Evolutionary conservation across 495 filamentous ascomycete species (phyloP).

Genomic region (Lasiosphaeria hispida): DNA sequence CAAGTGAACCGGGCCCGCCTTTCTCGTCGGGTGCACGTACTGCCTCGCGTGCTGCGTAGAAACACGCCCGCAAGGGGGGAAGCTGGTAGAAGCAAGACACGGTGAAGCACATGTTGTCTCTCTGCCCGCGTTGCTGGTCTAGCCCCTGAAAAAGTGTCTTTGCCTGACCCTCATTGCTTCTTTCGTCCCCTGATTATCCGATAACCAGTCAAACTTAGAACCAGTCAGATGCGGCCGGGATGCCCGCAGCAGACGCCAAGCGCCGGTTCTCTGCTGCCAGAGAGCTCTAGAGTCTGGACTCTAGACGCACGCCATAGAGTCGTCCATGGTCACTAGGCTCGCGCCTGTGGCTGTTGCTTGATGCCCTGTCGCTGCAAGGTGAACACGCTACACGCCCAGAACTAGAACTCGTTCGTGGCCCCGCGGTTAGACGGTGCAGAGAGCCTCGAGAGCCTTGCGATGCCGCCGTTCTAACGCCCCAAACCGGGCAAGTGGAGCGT

Average conservation of each 20-base stretch:
- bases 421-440: not conserved
- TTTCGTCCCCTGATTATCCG: slow-evolving; percentile 4
- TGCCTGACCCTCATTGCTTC: slow-evolving; percentile 5
- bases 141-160: slow-evolving; percentile 11
- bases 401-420: not conserved
- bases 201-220: not conserved
- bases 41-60: no score
- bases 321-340: not conserved
- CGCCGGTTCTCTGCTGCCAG: slow-evolving; percentile 9
- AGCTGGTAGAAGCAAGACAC: not conserved
- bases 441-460: no score
- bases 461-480: no score
- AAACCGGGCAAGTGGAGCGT: not conserved
- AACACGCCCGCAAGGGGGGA: not conserved
- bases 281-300: not conserved
- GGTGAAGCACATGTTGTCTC: slow-evolving; percentile 1
- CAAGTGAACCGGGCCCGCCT: slow-evolving; percentile 4
- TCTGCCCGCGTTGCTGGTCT: not conserved
- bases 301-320: not conserved
- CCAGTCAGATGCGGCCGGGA: slow-evolving; percentile 17
- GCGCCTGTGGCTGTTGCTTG: not conserved
- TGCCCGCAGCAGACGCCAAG: slow-evolving; percentile 25
- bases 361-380: no score
- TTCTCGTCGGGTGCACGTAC: not conserved
- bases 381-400: no score